These are phyloP conservation scores for Penicillium argentinense DNA, from an alignment of 495 filamentous ascomycete genomes.

Conservation along the genomic window DNA sequence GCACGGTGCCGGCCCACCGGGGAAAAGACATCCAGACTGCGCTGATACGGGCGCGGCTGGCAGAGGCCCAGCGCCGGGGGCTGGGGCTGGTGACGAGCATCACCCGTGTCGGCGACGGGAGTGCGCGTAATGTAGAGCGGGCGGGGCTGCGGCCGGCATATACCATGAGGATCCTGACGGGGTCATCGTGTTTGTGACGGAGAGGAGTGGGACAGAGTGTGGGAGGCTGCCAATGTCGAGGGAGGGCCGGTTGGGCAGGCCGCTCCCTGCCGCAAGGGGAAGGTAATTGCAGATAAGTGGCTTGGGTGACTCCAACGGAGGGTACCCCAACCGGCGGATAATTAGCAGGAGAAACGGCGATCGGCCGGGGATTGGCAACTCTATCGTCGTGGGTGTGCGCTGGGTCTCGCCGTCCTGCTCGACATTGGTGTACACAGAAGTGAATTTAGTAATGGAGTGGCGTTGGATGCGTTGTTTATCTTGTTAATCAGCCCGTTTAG, in stretches of 20 bases:
- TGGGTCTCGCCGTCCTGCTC: background rate
- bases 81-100: slow-evolving; percentile 8
- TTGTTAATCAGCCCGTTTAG: too few species aligned
- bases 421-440: too few species aligned
- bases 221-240: background rate
- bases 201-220: background rate
- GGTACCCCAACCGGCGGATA: background rate
- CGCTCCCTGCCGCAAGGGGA: background rate
- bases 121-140: slow-evolving; percentile 15
- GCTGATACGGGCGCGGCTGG: slow-evolving; percentile 12
- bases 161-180: slow-evolving; percentile 3
- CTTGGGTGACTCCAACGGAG: too few species aligned
- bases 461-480: too few species aligned
- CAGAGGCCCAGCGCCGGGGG: slow-evolving; percentile 3
- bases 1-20: slow-evolving; percentile 6
- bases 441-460: too few species aligned
- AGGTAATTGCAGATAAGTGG: background rate
- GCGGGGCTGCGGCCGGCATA: slow-evolving; percentile 9
- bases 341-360: background rate
- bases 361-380: too few species aligned
- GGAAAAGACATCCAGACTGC: slow-evolving; percentile 15
- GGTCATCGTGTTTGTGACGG: slow-evolving; percentile 2
- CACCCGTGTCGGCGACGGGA: slow-evolving; percentile 9
- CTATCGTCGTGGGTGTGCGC: too few species aligned
- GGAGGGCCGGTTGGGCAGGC: too few species aligned